phyloP scores from a whole-genome alignment of 2,329 filamentous ascomycete species.

The Aspergillus ustus region DNA sequence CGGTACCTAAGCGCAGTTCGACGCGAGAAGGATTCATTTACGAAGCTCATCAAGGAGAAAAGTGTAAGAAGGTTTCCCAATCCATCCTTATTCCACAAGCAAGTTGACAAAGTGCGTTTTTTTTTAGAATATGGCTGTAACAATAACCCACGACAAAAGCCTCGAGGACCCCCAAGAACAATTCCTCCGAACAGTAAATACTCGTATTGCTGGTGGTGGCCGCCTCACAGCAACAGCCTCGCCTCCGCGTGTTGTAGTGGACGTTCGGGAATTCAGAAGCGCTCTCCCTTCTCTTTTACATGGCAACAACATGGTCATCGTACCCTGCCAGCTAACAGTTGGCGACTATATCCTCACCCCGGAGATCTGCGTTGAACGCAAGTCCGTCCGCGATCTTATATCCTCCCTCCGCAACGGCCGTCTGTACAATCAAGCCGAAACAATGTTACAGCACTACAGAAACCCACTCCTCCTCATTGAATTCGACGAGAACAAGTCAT shows the following conservation, averaged over 20 bases:
- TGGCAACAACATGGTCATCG: slow-evolving; percentile 82
- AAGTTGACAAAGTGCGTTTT: slow-evolving; percentile 20
- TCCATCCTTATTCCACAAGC: neutral
- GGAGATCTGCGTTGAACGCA: slow-evolving; percentile 90
- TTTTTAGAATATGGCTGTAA: slow-evolving; percentile 76
- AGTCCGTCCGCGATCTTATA: slow-evolving; percentile 89
- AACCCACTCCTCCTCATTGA: slow-evolving; percentile 91
- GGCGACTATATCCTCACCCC: slow-evolving; percentile 95
- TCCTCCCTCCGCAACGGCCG: slow-evolving; percentile 89
- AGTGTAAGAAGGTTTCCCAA: slow-evolving; percentile 55
- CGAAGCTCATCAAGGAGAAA: slow-evolving; percentile 90
- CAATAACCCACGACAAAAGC: slow-evolving; percentile 74
- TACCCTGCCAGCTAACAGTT: slow-evolving; percentile 94
- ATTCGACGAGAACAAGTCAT: slow-evolving; percentile 96
- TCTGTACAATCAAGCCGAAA: slow-evolving; percentile 87
- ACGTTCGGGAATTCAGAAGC: slow-evolving; percentile 94
- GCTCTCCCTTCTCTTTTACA: slow-evolving; percentile 89
- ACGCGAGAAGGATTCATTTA: slow-evolving; percentile 96
- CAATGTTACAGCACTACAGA: slow-evolving; percentile 93
- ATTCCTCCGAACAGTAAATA: slow-evolving; percentile 94
- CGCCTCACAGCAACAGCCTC: slow-evolving; percentile 80
- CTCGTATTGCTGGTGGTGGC: slow-evolving; percentile 91
- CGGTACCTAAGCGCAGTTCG: slow-evolving; percentile 86
- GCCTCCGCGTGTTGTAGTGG: slow-evolving; percentile 88
- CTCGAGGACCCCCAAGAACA: slow-evolving; percentile 83